phyloP scores from a whole-genome alignment of 345 rosid genomes.

The Jatropha curcas region DNA sequence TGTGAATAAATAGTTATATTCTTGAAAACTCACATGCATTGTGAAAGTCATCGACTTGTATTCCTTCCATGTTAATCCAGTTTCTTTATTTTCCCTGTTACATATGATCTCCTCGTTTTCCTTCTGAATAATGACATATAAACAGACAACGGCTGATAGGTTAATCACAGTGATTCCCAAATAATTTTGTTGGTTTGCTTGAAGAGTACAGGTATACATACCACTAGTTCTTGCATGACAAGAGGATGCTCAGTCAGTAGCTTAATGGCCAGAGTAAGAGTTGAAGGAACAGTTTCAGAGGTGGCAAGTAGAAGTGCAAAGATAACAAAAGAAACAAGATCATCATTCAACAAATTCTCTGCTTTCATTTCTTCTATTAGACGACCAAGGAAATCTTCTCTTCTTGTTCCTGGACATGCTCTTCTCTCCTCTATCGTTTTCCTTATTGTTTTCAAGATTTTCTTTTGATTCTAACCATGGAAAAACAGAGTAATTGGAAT shows the following conservation, averaged over 20 bases:
- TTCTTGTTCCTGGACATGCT: neutral
- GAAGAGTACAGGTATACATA: neutral
- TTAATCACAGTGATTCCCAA: too few species aligned
- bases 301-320: conserved; percentile 29
- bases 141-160: too few species aligned
- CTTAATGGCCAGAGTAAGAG: conserved; percentile 25
- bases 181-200: too few species aligned
- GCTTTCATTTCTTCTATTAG: conserved; percentile 14
- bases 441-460: conserved; percentile 16
- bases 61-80: conserved; percentile 30
- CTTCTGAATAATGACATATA: conserved; percentile 8
- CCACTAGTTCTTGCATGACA: conserved; percentile 19
- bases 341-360: conserved; percentile 4
- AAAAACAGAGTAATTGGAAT: neutral
- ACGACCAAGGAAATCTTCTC: conserved; percentile 26
- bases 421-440: conserved; percentile 18
- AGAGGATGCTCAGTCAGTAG: conserved; percentile 21
- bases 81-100: conserved; percentile 8
- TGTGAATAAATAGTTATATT: too few species aligned
- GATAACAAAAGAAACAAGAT: conserved; percentile 15
- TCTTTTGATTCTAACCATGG: conserved; percentile 21
- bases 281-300: conserved; percentile 26
- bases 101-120: conserved; percentile 27
- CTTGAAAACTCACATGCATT: conserved; percentile 18
- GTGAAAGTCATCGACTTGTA: conserved; percentile 28